Evolutionary conservation across 768 basidiomycete genomes (phyloP), one percentile per base, ranked within the genome.

Genomic region (Boletales sp.): DNA sequence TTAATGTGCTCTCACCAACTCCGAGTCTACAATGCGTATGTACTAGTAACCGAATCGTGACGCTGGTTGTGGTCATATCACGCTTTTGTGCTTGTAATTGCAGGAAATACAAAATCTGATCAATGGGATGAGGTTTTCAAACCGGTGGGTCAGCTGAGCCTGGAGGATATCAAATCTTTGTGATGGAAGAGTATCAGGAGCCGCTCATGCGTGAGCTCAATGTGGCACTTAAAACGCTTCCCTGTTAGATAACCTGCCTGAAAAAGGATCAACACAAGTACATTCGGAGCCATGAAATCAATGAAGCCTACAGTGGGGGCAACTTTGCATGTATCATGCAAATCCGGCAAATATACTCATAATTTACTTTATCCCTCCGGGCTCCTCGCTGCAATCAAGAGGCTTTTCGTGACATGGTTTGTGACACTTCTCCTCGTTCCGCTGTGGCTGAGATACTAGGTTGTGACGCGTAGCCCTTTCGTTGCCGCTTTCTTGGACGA

Each of bases 161-260:
- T 17, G 5, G 15, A 36, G 35, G 8, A 45, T 36, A 5, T 24
- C 18, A 15, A n/a, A 27, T 13, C 21, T 2, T n/a, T 2, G 21
- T 45, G 34, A 3, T 32, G 14, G 10, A 45, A 7, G 21, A 36
- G 21, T 2, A 11, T 21, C n/a, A 36, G 21, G 11, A 27, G 36
- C 5, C 19, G 34, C 9, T n/a, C 3, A 35, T 45, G 43, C 21
- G 27, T 15, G 12, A 14, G 11, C 21, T 9, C 15, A n/a, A 45
- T 27, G 35, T 56, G 55, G 18, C 56, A 43, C 17, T 57, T 58
- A 14, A 53, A 53, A 13, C 1, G 42, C 15, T 13, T 56, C 55
- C 21, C 17, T 58, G 4, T 51, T 41, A 11, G 55, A 53, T 1
- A 43, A 8, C 10, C 55, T 56, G 19, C 15, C 38, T 12, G 8